Evolutionary conservation across 2,329 filamentous ascomycete species (phyloP).

Genomic region (Sclerotinia glacialis): DNA sequence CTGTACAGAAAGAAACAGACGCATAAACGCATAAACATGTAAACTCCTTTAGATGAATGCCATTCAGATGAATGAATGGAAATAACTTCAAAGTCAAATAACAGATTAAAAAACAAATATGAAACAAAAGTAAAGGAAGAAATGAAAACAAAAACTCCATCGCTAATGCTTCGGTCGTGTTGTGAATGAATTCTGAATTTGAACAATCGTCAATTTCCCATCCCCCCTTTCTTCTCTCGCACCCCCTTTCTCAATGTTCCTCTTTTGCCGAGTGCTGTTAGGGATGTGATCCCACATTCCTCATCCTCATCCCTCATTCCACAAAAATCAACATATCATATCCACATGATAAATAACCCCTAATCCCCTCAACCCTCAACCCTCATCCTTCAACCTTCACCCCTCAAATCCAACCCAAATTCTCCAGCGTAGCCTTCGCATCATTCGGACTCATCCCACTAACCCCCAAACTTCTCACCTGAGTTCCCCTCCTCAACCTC

Average conservation of each 20-base stretch:
- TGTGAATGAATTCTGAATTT: slow-evolving; percentile 10
- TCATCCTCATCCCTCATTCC: slow-evolving; percentile 25
- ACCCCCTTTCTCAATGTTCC: background rate
- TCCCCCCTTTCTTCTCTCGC: background rate
- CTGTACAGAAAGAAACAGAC: background rate
- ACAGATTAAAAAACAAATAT: background rate
- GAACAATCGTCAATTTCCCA: background rate
- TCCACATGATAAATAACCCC: background rate
- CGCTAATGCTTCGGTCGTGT: slow-evolving; percentile 30
- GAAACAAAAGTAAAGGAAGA: background rate
- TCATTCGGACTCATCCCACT: slow-evolving; percentile 55
- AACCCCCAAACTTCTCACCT: slow-evolving; percentile 58
- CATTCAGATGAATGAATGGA: background rate
- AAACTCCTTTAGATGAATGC: slow-evolving; percentile 1
- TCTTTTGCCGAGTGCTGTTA: background rate
- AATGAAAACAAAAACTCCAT: slow-evolving; percentile 28
- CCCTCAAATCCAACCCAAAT: slow-evolving; percentile 48
- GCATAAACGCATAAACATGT: background rate
- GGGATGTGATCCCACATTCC: slow-evolving; percentile 1
- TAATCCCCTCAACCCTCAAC: background rate
- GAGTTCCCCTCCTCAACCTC: slow-evolving; percentile 57
- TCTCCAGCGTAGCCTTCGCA: slow-evolving; percentile 54
- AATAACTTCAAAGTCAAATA: background rate
- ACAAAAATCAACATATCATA: no score
- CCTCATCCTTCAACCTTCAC: background rate